These are phyloP conservation scores for Pyrus pyrifolia DNA, from an alignment of 306 rosid species.

Conservation along the genomic window DNA sequence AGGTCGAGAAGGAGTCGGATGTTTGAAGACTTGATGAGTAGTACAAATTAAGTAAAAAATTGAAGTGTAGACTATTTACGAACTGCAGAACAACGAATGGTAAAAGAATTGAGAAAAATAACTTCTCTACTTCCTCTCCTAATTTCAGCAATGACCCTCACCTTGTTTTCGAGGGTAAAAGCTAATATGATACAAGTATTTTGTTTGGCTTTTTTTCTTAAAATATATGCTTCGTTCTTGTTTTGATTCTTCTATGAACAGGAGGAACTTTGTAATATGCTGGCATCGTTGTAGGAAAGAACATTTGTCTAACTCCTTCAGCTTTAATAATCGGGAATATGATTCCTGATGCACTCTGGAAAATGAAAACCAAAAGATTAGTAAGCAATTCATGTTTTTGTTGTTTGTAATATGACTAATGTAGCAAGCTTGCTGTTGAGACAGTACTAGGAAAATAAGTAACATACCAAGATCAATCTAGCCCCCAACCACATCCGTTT, in stretches of 20 bases:
- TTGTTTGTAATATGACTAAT: neutral
- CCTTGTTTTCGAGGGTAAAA: neutral
- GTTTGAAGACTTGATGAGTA: no score
- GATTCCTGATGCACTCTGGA: slow-evolving; percentile 63
- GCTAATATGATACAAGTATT: neutral
- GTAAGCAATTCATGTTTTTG: neutral
- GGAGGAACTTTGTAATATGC: slow-evolving; percentile 79
- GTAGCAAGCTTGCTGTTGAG: neutral
- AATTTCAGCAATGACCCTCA: neutral
- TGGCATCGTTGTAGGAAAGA: slow-evolving; percentile 61
- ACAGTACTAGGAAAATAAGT: neutral
- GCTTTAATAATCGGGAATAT: slow-evolving; percentile 66
- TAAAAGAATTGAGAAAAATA: neutral
- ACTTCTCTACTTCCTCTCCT: neutral
- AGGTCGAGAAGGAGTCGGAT: no score
- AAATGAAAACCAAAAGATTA: slow-evolving; percentile 1
- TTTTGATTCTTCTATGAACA: slow-evolving; percentile 4
- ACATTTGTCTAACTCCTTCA: slow-evolving; percentile 82
- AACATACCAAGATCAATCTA: slow-evolving; percentile 45
- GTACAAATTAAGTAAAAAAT: neutral
- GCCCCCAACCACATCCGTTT: slow-evolving; percentile 55
- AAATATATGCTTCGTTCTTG: neutral
- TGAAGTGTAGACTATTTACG: neutral
- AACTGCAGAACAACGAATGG: neutral
- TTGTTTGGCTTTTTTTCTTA: no score